phyloP scores from a whole-genome alignment of 225 moss, liverwort and hornwort species.

The Pleurozium schreberi region DNA sequence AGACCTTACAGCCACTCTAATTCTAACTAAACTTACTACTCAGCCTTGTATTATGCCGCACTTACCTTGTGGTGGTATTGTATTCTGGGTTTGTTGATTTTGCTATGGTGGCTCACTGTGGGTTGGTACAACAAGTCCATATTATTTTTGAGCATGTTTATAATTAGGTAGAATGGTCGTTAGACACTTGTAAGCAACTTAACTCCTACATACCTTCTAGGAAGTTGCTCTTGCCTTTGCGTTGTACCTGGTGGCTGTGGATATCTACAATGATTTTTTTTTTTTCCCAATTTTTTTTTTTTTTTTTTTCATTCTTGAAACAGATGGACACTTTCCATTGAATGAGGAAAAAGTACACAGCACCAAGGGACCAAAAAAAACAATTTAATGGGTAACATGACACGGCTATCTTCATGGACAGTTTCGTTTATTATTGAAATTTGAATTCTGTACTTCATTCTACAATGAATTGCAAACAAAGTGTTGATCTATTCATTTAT shows the following conservation, averaged over 20 bases:
- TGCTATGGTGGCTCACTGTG: neutral
- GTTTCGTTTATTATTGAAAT: neutral
- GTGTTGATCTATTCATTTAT: neutral
- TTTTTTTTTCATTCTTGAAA: no score
- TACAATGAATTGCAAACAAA: neutral
- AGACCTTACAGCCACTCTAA: neutral
- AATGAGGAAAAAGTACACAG: no score
- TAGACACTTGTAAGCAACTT: neutral
- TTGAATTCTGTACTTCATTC: neutral
- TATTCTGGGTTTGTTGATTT: neutral
- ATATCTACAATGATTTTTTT: neutral
- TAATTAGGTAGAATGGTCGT: neutral
- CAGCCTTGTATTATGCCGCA: neutral
- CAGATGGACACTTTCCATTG: no score
- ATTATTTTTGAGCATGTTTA: neutral
- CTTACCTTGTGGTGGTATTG: neutral
- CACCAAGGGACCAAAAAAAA: no score
- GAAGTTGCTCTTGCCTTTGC: neutral
- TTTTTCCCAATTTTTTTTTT: no score
- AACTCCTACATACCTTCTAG: neutral
- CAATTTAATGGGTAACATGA: neutral
- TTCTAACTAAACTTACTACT: no score
- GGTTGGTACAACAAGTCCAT: neutral
- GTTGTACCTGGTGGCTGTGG: no score
- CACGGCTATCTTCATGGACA: neutral